These are phyloP conservation scores for Tillandsia leiboldiana DNA, from an alignment of 176 grass and related monocot genomes.

Conservation along the genomic window DNA sequence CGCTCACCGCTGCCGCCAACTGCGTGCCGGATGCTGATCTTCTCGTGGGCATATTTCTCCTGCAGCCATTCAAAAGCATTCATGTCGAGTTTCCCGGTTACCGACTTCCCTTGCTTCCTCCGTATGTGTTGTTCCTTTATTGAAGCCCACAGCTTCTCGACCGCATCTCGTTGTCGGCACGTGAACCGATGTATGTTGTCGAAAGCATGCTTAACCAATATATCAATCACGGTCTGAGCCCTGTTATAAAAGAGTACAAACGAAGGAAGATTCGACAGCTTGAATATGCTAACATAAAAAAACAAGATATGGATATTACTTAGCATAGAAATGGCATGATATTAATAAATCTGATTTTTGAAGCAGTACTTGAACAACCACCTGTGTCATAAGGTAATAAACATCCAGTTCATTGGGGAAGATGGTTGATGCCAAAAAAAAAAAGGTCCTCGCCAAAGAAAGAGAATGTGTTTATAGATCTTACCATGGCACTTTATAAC, in stretches of 20 bases:
- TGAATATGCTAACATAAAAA: neutral
- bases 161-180: slow-evolving; percentile 44
- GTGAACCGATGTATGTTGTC: slow-evolving; percentile 66
- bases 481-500: slow-evolving; percentile 75
- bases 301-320: neutral
- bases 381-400: no score
- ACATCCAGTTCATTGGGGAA: no score
- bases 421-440: neutral
- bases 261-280: neutral
- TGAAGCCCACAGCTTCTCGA: slow-evolving; percentile 71
- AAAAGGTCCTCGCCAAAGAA: neutral
- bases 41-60: slow-evolving; percentile 77
- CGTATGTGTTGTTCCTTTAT: slow-evolving; percentile 84
- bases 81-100: slow-evolving; percentile 79
- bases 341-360: no score
- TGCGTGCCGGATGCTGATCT: slow-evolving; percentile 76
- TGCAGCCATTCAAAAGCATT: slow-evolving; percentile 76
- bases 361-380: no score
- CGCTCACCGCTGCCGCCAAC: slow-evolving; percentile 67
- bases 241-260: slow-evolving; percentile 24
- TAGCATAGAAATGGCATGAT: neutral
- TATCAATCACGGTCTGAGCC: slow-evolving; percentile 82
- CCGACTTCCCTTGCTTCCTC: slow-evolving; percentile 80
- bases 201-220: slow-evolving; percentile 68
- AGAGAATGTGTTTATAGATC: slow-evolving; percentile 5